Conservation (phyloP, 345 rosid genomes). For the Mercurialis annua region DNA sequence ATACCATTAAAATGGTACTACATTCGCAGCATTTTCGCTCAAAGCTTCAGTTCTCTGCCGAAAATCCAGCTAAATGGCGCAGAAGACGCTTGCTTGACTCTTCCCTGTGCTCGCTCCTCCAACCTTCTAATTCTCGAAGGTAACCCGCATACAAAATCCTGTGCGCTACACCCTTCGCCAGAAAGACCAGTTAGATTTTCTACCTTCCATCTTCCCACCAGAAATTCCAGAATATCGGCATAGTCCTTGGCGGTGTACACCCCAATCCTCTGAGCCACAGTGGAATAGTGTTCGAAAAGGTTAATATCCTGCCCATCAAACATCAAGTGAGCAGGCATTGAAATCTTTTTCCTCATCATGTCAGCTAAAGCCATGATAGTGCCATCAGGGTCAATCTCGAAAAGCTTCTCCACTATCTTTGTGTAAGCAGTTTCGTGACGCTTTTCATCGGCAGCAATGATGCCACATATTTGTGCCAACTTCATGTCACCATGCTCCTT, state of each 20-base stretch:
- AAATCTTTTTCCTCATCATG: constrained; percentile 38
- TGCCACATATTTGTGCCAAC: constrained; percentile 39
- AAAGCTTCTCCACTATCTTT: constrained; percentile 34
- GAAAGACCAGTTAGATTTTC: constrained; percentile 29
- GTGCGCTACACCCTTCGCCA: constrained; percentile 25
- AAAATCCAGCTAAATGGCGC: constrained; percentile 32
- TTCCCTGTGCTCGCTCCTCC: constrained; percentile 35
- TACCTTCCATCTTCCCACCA: constrained; percentile 33
- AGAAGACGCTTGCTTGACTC: constrained; percentile 14
- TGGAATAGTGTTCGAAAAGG: constrained; percentile 31
- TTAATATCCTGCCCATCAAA: constrained; percentile 35
- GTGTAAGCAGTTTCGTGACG: constrained; percentile 38
- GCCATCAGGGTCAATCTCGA: constrained; percentile 39
- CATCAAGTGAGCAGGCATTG: constrained; percentile 36
- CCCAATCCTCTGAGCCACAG: constrained; percentile 30
- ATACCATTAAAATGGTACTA: neutral
- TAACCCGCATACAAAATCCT: constrained; percentile 35
- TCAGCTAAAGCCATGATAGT: constrained; percentile 31
- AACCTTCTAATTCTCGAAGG: constrained; percentile 26
- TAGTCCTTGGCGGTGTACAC: constrained; percentile 34
- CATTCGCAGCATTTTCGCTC: neutral
- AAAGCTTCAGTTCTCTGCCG: constrained; percentile 18
- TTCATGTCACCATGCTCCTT: constrained; percentile 35
- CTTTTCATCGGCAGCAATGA: constrained; percentile 37
- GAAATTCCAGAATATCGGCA: constrained; percentile 32